Conservation (phyloP, 768 basidiomycete species). For the Psilocybe azurescens region DNA sequence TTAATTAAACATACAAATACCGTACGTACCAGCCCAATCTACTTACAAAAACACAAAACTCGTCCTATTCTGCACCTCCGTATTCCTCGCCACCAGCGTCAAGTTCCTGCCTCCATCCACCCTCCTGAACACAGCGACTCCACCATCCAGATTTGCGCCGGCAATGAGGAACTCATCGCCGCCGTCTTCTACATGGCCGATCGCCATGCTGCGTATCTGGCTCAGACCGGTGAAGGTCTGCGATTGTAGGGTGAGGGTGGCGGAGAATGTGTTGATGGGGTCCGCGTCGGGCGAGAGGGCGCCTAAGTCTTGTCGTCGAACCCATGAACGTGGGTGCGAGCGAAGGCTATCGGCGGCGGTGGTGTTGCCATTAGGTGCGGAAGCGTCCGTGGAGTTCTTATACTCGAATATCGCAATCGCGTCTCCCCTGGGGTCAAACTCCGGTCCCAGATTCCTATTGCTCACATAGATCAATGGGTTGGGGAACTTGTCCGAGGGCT, state of each 20-base stretch:
- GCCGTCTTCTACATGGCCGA: slow-evolving; percentile 47
- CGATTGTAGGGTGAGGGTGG: slow-evolving; percentile 34
- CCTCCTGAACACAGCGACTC: slow-evolving; percentile 58
- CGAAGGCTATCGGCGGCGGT: background rate
- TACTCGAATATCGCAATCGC: slow-evolving; percentile 64
- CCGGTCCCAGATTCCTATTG: slow-evolving; percentile 57
- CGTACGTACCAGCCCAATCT: background rate
- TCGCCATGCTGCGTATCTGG: slow-evolving; percentile 66
- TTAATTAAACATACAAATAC: too few species aligned
- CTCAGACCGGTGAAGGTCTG: slow-evolving; percentile 68
- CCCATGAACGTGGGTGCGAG: slow-evolving; percentile 6
- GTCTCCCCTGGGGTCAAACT: slow-evolving; percentile 55
- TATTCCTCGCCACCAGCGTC: slow-evolving; percentile 55
- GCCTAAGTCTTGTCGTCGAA: slow-evolving; percentile 1
- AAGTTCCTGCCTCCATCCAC: slow-evolving; percentile 56
- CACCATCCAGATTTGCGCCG: slow-evolving; percentile 54
- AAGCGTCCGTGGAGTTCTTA: slow-evolving; percentile 25
- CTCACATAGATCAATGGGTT: slow-evolving; percentile 63
- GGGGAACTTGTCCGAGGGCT: slow-evolving; percentile 46
- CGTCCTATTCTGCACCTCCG: slow-evolving; percentile 53
- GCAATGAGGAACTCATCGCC: slow-evolving; percentile 51
- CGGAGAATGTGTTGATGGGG: slow-evolving; percentile 13
- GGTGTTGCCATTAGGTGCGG: slow-evolving; percentile 7
- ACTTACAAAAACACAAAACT: slow-evolving; percentile 50
- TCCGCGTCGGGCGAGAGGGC: background rate